Evolutionary conservation across 768 basidiomycete genomes (phyloP), one percentile per base, ranked within the genome.

Genomic region (Auricularia heimuer): DNA sequence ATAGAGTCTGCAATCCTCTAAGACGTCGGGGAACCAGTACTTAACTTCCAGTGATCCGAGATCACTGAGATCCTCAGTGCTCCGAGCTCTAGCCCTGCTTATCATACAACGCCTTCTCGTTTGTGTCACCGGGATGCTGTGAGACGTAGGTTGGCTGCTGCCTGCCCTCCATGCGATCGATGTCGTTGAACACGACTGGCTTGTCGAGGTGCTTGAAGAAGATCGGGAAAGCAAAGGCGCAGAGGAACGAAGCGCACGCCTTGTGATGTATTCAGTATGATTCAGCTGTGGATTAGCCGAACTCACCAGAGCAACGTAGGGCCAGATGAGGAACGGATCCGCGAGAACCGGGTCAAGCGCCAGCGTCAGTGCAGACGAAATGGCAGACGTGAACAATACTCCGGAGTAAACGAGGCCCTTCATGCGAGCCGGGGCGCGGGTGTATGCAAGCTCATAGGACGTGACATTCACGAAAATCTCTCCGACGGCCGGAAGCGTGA

Each of bases 391-490:
- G 71, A 73, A 73, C 35, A 74, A 67, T 37, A 66, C 64, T 39
- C 70, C 44, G 39, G 73, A 70, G 63, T 73, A 73, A 45, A 75
- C 72, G 35, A 76, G 67, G 66, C 70, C 70, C 72, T 74, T 72
- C 73, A 73, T 75, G 42, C 72, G 63, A 33, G 69, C 69, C 3
- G 75, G 75, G 11, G 75, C 67, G 44, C 71, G 66, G 37, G 73
- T 73, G 67, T 74, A 74, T 29, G 75, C 75, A 21, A 73, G 47
- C 68, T 76, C 74, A 65, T 75, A 74, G 0, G 69, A 68, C 3
- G 74, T 73, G 54, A 76, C 68, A 65, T 71, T 72, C 65, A 73
- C 69, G 61, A 75, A 73, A 11, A 74, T n/a, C 63, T 75, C 75
- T 16, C 70, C 73, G 47, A 71, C 39, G 29, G 73, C 74, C 10